A percentile compares a stretch with the other conserved stretches of the same genome.
Conservation (phyloP, 2,329 filamentous ascomycete species). For the Neoascochyta sp. region DNA sequence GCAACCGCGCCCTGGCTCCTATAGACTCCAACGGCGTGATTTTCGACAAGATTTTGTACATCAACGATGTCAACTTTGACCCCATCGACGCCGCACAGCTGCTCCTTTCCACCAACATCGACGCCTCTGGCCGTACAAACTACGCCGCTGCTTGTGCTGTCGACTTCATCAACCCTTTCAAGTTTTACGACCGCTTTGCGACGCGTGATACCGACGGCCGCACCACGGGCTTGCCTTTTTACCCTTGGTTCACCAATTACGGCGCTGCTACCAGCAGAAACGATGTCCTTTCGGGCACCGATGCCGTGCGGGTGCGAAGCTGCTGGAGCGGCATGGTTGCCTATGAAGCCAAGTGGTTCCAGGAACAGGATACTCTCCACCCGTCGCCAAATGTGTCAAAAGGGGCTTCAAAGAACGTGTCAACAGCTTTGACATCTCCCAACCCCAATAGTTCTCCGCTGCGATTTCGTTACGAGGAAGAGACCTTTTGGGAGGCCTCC, state of each 20-base stretch:
- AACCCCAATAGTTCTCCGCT: slow-evolving; percentile 36
- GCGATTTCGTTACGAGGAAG: slow-evolving; percentile 43
- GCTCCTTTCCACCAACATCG: slow-evolving; percentile 60
- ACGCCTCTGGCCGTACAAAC: slow-evolving; percentile 47
- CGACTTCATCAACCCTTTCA: slow-evolving; percentile 65
- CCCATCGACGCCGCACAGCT: slow-evolving; percentile 57
- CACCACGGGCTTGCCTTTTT: slow-evolving; percentile 61
- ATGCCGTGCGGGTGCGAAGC: slow-evolving; percentile 65
- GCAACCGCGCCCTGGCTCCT: slow-evolving; percentile 65
- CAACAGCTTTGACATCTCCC: slow-evolving; percentile 10
- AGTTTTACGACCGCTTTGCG: slow-evolving; percentile 72
- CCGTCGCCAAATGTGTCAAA: too few species aligned
- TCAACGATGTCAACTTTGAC: slow-evolving; percentile 66
- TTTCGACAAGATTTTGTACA: slow-evolving; percentile 58
- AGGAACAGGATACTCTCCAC: slow-evolving; percentile 32
- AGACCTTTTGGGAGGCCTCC: slow-evolving; percentile 46
- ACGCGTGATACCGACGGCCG: slow-evolving; percentile 64
- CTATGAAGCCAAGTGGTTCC: slow-evolving; percentile 60
- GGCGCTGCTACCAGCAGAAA: slow-evolving; percentile 53
- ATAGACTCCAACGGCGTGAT: slow-evolving; percentile 53
- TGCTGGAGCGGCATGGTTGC: slow-evolving; percentile 78
- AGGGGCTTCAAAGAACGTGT: slow-evolving; percentile 16
- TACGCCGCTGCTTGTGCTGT: slow-evolving; percentile 69
- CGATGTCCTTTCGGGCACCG: slow-evolving; percentile 59
- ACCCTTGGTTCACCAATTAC: slow-evolving; percentile 60